These are phyloP conservation scores for Bipolaris sorokiniana DNA, from an alignment of 2,329 filamentous ascomycete species.

Conservation along the genomic window DNA sequence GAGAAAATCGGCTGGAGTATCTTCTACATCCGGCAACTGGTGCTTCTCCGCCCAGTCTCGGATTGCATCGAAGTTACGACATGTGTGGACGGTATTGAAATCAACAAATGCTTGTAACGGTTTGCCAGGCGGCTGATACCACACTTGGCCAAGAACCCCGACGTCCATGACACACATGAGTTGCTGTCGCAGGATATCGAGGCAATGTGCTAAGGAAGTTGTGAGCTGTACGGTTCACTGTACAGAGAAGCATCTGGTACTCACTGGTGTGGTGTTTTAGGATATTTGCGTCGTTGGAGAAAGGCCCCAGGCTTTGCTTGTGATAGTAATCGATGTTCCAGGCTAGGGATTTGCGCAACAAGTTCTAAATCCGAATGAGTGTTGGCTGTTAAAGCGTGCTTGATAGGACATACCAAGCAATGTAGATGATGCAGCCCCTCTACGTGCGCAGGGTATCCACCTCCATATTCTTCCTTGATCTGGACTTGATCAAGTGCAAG, in stretches of 20 bases:
- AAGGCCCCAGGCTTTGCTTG: slow-evolving; percentile 58
- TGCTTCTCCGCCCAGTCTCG: slow-evolving; percentile 61
- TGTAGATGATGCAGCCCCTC: slow-evolving; percentile 64
- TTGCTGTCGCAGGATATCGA: slow-evolving; percentile 67
- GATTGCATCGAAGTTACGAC: slow-evolving; percentile 63
- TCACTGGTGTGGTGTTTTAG: slow-evolving; percentile 64
- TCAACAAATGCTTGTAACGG: slow-evolving; percentile 63
- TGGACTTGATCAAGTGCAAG: slow-evolving; percentile 63
- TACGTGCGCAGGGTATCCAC: slow-evolving; percentile 64
- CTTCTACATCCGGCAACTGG: slow-evolving; percentile 52
- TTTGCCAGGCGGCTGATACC: slow-evolving; percentile 58
- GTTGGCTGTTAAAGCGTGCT: background rate
- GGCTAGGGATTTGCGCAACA: slow-evolving; percentile 63
- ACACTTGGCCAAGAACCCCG: slow-evolving; percentile 66
- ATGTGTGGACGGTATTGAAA: slow-evolving; percentile 66
- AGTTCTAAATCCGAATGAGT: slow-evolving; percentile 52
- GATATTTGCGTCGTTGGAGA: slow-evolving; percentile 61
- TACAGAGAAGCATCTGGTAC: slow-evolving; percentile 29
- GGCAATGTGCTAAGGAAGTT: slow-evolving; percentile 56
- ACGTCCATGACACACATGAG: slow-evolving; percentile 68
- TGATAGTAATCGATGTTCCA: slow-evolving; percentile 68
- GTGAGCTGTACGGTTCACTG: slow-evolving; percentile 2
- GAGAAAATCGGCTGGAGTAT: slow-evolving; percentile 49
- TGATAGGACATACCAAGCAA: slow-evolving; percentile 55
- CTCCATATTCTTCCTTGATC: slow-evolving; percentile 62